Percentiles rank a stretch among this genome's conserved stretches.
Conservation (phyloP, 1,139 yeast genomes). For the Nakaseomyces bracarensis region DNA sequence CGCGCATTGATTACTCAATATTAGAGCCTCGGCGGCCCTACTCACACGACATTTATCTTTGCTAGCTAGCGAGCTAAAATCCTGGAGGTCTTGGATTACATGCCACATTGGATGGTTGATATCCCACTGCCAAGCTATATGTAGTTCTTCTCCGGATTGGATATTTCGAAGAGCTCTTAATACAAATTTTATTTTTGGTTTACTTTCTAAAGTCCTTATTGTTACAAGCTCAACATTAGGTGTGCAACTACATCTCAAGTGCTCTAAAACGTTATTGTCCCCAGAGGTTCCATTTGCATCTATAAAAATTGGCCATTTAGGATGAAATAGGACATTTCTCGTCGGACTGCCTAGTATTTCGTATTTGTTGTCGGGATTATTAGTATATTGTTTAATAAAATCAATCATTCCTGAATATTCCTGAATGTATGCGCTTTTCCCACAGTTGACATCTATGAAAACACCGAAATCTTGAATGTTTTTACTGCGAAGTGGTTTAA, state of each 20-base stretch:
- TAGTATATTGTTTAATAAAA: constrained; percentile 51
- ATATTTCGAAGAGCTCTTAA: constrained; percentile 54
- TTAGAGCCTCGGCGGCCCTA: constrained; percentile 5
- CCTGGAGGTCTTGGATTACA: constrained; percentile 37
- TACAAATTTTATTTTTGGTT: constrained; percentile 35
- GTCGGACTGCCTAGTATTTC: constrained; percentile 72
- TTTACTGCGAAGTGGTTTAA: constrained; percentile 26
- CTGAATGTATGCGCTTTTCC: constrained; percentile 46
- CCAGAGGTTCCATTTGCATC: constrained; percentile 71
- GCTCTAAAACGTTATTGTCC: constrained; percentile 34
- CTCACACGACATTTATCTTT: constrained; percentile 6
- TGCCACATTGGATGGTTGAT: constrained; percentile 59
- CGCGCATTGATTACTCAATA: constrained; percentile 5
- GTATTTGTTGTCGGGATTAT: constrained; percentile 67
- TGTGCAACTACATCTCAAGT: constrained; percentile 65
- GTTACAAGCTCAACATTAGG: constrained; percentile 66
- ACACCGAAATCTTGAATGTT: constrained; percentile 40
- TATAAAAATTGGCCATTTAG: constrained; percentile 48
- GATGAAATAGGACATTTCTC: constrained; percentile 57
- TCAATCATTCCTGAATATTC: constrained; percentile 71
- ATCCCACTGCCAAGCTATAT: constrained; percentile 90
- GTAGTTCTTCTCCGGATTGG: constrained; percentile 54
- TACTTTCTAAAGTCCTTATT: constrained; percentile 33
- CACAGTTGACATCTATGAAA: constrained; percentile 37
- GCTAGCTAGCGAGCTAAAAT: constrained; percentile 34